phyloP scores from a whole-genome alignment of 345 rosid species.

The Eucalyptus globulus region DNA sequence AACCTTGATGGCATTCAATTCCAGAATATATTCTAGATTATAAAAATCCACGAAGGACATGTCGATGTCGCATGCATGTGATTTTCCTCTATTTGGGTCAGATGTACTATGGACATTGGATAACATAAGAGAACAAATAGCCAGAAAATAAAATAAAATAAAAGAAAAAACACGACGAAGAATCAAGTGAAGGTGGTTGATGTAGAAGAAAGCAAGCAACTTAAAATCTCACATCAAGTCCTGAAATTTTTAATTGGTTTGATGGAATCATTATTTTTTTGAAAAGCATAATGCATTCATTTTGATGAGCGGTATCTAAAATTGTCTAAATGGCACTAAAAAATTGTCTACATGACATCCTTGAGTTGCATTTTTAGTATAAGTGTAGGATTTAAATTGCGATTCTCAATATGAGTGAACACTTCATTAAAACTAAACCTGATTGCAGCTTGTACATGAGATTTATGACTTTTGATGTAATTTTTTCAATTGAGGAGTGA shows the following conservation, averaged over 20 bases:
- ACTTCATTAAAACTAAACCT: neutral
- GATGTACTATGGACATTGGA: neutral
- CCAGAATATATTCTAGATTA: neutral
- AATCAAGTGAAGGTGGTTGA: neutral
- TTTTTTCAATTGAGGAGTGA: neutral
- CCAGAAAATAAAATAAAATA: fast-evolving
- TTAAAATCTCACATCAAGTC: too few species aligned
- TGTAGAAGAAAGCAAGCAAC: neutral
- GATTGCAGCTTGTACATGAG: neutral
- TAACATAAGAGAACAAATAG: neutral
- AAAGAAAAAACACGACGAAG: neutral
- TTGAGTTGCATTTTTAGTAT: neutral
- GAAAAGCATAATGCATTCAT: neutral
- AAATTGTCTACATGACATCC: neutral
- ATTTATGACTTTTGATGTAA: neutral
- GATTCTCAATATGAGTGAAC: neutral
- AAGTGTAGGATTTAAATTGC: neutral
- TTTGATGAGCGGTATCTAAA: neutral
- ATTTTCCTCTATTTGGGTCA: neutral
- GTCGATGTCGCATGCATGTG: neutral
- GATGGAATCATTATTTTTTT: neutral
- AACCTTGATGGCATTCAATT: neutral
- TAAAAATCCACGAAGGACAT: neutral
- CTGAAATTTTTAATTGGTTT: neutral
- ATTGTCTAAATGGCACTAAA: neutral